phyloP scores from a whole-genome alignment of 306 rosid species.

The Lathyrus aphaca region DNA sequence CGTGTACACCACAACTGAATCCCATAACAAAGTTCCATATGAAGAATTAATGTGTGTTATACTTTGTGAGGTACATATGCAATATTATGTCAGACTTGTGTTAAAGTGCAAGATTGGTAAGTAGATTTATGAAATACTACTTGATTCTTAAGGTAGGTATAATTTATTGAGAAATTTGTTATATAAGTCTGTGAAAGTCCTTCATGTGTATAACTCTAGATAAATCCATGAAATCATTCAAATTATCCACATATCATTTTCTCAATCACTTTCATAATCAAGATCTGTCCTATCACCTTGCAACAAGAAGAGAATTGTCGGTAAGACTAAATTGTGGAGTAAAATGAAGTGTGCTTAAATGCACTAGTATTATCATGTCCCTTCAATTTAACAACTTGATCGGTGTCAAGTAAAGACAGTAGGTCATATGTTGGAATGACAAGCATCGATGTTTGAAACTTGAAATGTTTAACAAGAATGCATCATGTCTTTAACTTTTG shows the following conservation, averaged over 20 bases:
- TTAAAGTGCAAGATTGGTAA: no score
- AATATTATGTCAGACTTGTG: no score
- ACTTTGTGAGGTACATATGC: no score
- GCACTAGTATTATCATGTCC: not conserved
- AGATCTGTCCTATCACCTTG: not conserved
- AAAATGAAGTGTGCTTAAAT: not conserved
- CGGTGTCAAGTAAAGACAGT: constrained; percentile 1
- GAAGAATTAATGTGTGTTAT: no score
- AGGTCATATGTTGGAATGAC: constrained; percentile 23
- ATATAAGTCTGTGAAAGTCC: no score
- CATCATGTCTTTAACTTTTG: constrained; percentile 32
- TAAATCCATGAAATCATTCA: no score
- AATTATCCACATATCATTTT: not conserved
- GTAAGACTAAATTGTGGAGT: not conserved
- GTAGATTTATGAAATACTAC: no score
- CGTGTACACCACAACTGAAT: no score
- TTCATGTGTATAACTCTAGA: no score
- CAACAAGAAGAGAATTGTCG: not conserved
- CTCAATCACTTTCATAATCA: not conserved
- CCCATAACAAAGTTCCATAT: no score
- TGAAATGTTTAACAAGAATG: constrained; percentile 8
- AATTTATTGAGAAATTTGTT: no score
- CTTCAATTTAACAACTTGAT: not conserved
- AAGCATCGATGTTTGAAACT: not conserved
- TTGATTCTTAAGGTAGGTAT: no score